Base-by-base conservation (phyloP, 2,329 filamentous ascomycete genomes). In the Calonectria pseudoturangicola region DNA sequence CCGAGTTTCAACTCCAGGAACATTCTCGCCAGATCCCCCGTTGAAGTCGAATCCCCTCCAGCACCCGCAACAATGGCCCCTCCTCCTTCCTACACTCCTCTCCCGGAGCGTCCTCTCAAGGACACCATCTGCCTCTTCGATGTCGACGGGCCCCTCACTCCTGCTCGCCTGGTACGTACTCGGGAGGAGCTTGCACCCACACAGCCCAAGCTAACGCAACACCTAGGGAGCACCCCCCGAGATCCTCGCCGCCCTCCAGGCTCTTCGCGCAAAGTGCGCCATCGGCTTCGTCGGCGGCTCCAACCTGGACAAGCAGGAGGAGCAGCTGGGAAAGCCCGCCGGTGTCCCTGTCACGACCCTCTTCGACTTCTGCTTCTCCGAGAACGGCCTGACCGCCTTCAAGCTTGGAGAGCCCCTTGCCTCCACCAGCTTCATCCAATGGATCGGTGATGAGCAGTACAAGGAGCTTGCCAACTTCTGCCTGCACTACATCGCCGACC, bases 341-440 rank as follows among this genome's bases (percentile, higher is more conserved):
- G 87, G 89, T 71, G 84, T 86, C 33, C 89, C 93, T 78, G 96
- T 98, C 74, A 95, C 92, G 66, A 88, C 91, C 74, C 92, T 98
- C 81, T 99, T 99, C 88, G 97, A 99, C 89, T 99, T 95, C 88
- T 97, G 94, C 91, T 99, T 99, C 88, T 89, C 95, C 72, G 97
- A 99, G 88, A 99, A 99, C 87, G 97, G 97, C 13, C 91, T 99
- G 78, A 97, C 94, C 2, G 97, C 96, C 51, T 98, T 90, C 89
- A 95, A 95, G 82, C 87, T 96, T 81, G 97, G 96, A 80, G 86
- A 92, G 83, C 89, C 90, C 68, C 91, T 98, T 71, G 88, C 93
- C 1, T 92, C 92, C 81, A 93, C 93, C 86, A 95, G 91, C 86
- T 99, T 98, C 91, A 98, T 98, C 87, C 85, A 91, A 79, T 98